These are phyloP conservation scores for Epichloe brachyelytri DNA, from an alignment of 2,329 filamentous ascomycete species.

Conservation along the genomic window DNA sequence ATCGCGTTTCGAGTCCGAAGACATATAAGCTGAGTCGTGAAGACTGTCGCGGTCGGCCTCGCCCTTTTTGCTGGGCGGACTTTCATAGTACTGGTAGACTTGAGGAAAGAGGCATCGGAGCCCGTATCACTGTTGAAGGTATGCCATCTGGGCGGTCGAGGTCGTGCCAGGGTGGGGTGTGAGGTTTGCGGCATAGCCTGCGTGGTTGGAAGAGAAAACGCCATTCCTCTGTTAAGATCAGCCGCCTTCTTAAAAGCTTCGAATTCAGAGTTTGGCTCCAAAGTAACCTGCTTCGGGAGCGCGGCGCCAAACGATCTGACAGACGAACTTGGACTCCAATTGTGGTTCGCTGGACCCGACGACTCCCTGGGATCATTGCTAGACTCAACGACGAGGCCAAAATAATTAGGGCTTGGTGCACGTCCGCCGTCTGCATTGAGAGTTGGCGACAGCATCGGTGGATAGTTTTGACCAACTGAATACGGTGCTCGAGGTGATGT, in stretches of 20 bases:
- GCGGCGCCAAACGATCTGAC: conserved; percentile 56
- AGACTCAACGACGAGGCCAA: conserved; percentile 59
- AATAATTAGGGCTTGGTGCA: conserved; percentile 71
- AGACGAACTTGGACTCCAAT: conserved; percentile 62
- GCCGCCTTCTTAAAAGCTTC: conserved; percentile 64
- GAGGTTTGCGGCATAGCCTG: conserved; percentile 29
- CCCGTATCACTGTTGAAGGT: conserved; percentile 33
- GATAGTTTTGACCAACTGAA: conserved; percentile 41
- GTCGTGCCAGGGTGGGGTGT: conserved; percentile 22
- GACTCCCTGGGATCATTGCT: conserved; percentile 49
- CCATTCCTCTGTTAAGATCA: conserved; percentile 45
- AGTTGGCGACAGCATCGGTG: conserved; percentile 36
- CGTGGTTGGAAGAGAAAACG: conserved; percentile 31
- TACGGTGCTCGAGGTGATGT: conserved; percentile 38
- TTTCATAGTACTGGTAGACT: conserved; percentile 11
- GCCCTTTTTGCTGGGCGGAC: conserved; percentile 19
- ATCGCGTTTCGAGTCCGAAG: conserved; percentile 40
- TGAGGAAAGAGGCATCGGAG: conserved; percentile 21
- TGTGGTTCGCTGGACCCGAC: conserved; percentile 48
- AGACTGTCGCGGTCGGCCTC: conserved; percentile 33
- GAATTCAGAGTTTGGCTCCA: conserved; percentile 70
- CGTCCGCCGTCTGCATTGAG: conserved; percentile 23
- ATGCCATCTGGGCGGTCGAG: conserved; percentile 32
- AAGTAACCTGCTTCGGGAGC: conserved; percentile 54
- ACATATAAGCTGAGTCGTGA: conserved; percentile 42